Base-by-base conservation (phyloP, 495 filamentous ascomycete genomes). In the Podospora pseudocomata region DNA sequence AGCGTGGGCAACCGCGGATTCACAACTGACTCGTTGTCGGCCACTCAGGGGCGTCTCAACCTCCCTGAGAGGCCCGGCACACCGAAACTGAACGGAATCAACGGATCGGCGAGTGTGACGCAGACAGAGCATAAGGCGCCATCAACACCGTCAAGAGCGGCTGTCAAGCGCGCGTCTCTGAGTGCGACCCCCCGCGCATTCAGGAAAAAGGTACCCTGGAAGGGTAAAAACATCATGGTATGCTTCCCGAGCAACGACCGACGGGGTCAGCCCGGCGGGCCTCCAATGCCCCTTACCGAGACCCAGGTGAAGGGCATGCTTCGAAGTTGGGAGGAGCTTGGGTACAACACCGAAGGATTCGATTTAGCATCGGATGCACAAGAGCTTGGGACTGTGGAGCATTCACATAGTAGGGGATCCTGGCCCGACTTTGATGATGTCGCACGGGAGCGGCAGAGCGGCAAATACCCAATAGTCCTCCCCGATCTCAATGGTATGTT, bases 311-410 rank as follows among this genome's bases (percentile, higher is more conserved):
- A 87, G 19, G 78, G 84, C n/a, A 88, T 88, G 73, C 72, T 96
- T 67, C 83, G 86, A 61, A 80, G 83, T 32, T 96, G 91, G 89
- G 85, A 91, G 73, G 78, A 89, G 59, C 77, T 89, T 67, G 95
- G 93, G 11, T 97, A 93, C 73, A 84, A 91, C 76, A 85, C 85
- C 55, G 80, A 83, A 5, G 92, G 92, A 0, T 96, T 95, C 76
- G 89, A 86, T 60, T 74, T 93, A 69, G 82, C 83, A 27, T 78
- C 73, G 27, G 62, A 76, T 19, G 76, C 82, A 6, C 79, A 73
- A 26, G 74, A 72, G 58, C 62, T 67, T 19, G 72, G 70, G n/a
- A 75, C 73, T 0, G 69, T 73, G 34, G 80, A 85, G 62, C 69
- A 80, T 23, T 82, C 82, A 18, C 87, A 93, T 71, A 96, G 90